These are phyloP conservation scores for Boletus rufocinnamomeus DNA, from an alignment of 768 basidiomycete genomes.

Conservation along the genomic window DNA sequence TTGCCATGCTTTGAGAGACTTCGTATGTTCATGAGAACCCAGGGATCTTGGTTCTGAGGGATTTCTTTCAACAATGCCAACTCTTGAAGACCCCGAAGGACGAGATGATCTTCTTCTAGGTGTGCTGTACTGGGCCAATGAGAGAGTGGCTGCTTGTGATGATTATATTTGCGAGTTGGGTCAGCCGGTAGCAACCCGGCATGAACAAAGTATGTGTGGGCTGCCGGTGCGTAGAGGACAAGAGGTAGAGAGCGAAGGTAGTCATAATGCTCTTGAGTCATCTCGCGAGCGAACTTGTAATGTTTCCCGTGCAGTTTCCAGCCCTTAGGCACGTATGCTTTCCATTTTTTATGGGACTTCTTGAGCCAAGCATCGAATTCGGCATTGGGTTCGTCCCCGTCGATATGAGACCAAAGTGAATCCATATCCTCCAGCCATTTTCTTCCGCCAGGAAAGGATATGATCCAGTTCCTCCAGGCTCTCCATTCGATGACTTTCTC, in stretches of 20 bases:
- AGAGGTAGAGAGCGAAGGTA: slow-evolving; percentile 80
- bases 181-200: slow-evolving; percentile 80
- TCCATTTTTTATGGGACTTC: slow-evolving; percentile 42
- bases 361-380: slow-evolving; percentile 43
- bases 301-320: slow-evolving; percentile 81
- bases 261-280: slow-evolving; percentile 61
- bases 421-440: slow-evolving; percentile 61
- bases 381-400: slow-evolving; percentile 27
- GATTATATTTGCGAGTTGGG: slow-evolving; percentile 50
- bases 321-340: slow-evolving; percentile 56
- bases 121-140: slow-evolving; percentile 48
- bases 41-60: slow-evolving; percentile 77
- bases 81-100: slow-evolving; percentile 65
- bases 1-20: slow-evolving; percentile 42
- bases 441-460: slow-evolving; percentile 39
- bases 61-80: slow-evolving; percentile 62
- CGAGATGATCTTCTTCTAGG: slow-evolving; percentile 17
- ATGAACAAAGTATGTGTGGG: slow-evolving; percentile 79
- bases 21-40: slow-evolving; percentile 53
- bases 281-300: slow-evolving; percentile 68
- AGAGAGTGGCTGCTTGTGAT: slow-evolving; percentile 70
- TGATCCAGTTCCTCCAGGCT: slow-evolving; percentile 82
- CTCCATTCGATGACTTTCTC: slow-evolving; percentile 90
- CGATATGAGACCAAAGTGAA: slow-evolving; percentile 40
- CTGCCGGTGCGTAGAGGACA: slow-evolving; percentile 68